These are phyloP conservation scores for Cercospora sp. DNA, from an alignment of 2,329 filamentous ascomycete genomes.

Conservation along the genomic window DNA sequence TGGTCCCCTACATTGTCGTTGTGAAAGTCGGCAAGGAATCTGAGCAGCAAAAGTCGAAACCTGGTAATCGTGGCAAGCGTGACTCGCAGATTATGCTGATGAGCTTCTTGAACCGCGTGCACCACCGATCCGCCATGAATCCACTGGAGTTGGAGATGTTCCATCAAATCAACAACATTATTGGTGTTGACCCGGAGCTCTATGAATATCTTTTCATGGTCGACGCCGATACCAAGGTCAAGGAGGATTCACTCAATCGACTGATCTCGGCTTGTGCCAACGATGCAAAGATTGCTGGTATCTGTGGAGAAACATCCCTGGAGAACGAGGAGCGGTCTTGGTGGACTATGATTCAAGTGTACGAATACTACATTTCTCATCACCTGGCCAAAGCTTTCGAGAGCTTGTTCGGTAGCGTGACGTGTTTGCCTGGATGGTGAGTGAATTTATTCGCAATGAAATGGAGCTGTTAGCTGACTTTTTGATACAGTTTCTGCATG, in stretches of 20 bases:
- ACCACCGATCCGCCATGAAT: constrained; percentile 90
- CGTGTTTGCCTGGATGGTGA: constrained; percentile 98
- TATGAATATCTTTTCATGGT: constrained; percentile 98
- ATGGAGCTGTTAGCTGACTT: background rate
- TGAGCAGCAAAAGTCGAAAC: constrained; percentile 85
- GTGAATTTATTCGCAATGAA: constrained; percentile 42
- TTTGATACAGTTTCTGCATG: constrained; percentile 82
- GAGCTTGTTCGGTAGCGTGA: constrained; percentile 95
- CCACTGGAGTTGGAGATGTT: constrained; percentile 97
- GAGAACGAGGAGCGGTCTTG: constrained; percentile 93
- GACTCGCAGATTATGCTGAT: constrained; percentile 95
- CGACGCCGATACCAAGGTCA: constrained; percentile 93
- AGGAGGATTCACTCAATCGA: constrained; percentile 87
- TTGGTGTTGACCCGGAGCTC: constrained; percentile 93
- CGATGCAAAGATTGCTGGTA: constrained; percentile 93
- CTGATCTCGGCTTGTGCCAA: constrained; percentile 90
- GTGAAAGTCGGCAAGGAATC: constrained; percentile 98
- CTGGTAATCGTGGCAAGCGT: constrained; percentile 96
- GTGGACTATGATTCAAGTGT: constrained; percentile 99
- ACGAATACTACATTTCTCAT: constrained; percentile 99
- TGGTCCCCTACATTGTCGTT: constrained; percentile 92
- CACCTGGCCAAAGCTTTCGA: constrained; percentile 96
- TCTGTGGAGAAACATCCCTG: constrained; percentile 93
- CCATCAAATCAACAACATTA: constrained; percentile 99
- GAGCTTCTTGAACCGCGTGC: constrained; percentile 97